These are phyloP conservation scores for Saccharomycopsis oosterbeekiorum DNA, from an alignment of 805 yeast genomes.

Conservation along the genomic window DNA sequence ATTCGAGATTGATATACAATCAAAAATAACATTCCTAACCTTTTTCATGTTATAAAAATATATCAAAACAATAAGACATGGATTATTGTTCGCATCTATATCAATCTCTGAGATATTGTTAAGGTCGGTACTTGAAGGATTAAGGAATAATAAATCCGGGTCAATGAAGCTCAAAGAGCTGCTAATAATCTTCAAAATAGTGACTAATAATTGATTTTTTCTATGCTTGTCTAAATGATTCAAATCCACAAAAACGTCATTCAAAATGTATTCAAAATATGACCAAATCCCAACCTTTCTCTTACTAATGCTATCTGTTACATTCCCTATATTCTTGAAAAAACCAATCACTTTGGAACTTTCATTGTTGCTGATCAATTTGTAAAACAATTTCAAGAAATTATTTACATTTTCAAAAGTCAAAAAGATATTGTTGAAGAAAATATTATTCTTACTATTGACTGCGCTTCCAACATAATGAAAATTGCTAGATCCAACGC, in stretches of 20 bases:
- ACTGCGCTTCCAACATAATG: neutral
- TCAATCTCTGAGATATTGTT: conserved; percentile 37
- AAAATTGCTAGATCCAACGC: neutral
- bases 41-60: conserved; percentile 46
- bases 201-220: conserved; percentile 38
- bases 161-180: conserved; percentile 41
- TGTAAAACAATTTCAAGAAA: conserved; percentile 45
- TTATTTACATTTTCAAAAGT: conserved; percentile 50
- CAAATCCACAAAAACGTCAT: conserved; percentile 47
- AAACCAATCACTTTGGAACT: conserved; percentile 2
- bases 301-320: conserved; percentile 26
- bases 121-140: conserved; percentile 35
- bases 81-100: conserved; percentile 52
- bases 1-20: conserved; percentile 46
- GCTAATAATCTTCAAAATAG: conserved; percentile 43
- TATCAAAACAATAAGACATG: conserved; percentile 56
- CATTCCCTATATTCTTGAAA: conserved; percentile 40
- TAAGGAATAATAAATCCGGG: conserved; percentile 40
- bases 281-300: conserved; percentile 69
- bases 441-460: neutral
- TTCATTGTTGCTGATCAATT: conserved; percentile 23
- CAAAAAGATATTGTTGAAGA: conserved; percentile 28
- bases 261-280: conserved; percentile 63
- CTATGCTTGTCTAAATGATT: conserved; percentile 25
- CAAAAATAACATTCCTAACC: conserved; percentile 46